Evolutionary conservation across 2,329 filamentous ascomycete species (phyloP), one percentile per base, ranked within the genome.

Genomic region (Botryotinia calthae): DNA sequence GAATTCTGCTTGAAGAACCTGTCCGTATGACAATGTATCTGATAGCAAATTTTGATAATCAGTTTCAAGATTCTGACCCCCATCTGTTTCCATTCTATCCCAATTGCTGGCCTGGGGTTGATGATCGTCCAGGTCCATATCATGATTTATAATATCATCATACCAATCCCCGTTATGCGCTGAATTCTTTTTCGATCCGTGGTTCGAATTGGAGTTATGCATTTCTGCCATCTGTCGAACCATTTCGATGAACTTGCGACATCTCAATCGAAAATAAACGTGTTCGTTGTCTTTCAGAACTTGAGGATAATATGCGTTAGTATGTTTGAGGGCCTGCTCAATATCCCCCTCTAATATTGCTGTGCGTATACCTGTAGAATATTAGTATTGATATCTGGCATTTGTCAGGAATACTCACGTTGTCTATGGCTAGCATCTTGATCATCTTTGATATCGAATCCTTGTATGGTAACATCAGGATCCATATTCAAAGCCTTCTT

Each of bases 231-330:
- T 90, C 73, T 87, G 88, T 58, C 92, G 88, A 78, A 97, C 94
- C 91, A 99, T 95, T 82, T 99, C 96, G 74, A 98, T 91, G 81
- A 98, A 98, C 80, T 96, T 97, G 74, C 94, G 90, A 80, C 95
- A 98, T 76, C 91, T 89, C 66, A 99, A 85, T 73, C 91, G 92
- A 83, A 99, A 98, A 80, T 95, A 90, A 25, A 98, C 94, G 71
- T 94, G 89, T 71, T 93, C 89, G 79, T 97, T 94, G 34, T 93
- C 88, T 64, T 89, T 86, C 28, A 99, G 86, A 1, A 98, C 94
- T 37, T 87, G 86, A 8, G 93, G 92, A 78, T 98, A 99, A 79
- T 90, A 93, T 20, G 86, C 85, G 67, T 90, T 89, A 4, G 93
- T 97, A 78, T 91, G 88, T 81, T 94, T 92, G n/a, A 98, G 86